A percentile compares a stretch with the other conserved stretches of the same genome.
phyloP scores from a whole-genome alignment of 1,139 yeast species.

The Pichiaceae sp. region DNA sequence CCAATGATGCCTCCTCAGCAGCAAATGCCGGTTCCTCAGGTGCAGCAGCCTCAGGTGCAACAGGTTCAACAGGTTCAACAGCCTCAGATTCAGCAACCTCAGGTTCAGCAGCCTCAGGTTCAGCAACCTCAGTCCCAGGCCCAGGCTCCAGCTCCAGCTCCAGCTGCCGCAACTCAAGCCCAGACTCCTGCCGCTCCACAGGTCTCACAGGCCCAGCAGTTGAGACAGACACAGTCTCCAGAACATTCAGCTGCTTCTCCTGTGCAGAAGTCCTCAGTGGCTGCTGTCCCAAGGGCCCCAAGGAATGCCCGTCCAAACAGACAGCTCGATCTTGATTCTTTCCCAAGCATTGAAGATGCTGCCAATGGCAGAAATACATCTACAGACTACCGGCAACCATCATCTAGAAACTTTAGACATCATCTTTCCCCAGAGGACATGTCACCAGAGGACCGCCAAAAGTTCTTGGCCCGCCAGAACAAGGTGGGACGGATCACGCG shows the following conservation, averaged over 20 bases:
- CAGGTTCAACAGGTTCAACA: conserved; percentile 14
- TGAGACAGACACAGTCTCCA: background rate
- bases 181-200: conserved; percentile 3
- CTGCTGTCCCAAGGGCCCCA: conserved; percentile 1
- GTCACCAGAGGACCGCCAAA: conserved; percentile 43
- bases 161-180: background rate
- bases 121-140: conserved; percentile 22
- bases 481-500: conserved; percentile 73
- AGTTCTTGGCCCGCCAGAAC: conserved; percentile 63
- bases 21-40: conserved; percentile 1
- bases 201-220: conserved; percentile 2
- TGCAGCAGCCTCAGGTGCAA: conserved; percentile 4
- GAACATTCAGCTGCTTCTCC: background rate
- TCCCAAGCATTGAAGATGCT: conserved; percentile 13
- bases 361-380: conserved; percentile 1
- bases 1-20: background rate
- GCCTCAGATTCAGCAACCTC: conserved; percentile 19
- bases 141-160: conserved; percentile 10
- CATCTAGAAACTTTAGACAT: conserved; percentile 8
- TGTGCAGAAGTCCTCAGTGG: background rate
- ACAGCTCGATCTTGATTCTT: conserved; percentile 6
- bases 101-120: conserved; percentile 17
- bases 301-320: conserved; percentile 2
- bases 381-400: background rate
- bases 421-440: conserved; percentile 28